Conservation (phyloP, 202 grass and related monocot species). For the Carex sylvatica region DNA sequence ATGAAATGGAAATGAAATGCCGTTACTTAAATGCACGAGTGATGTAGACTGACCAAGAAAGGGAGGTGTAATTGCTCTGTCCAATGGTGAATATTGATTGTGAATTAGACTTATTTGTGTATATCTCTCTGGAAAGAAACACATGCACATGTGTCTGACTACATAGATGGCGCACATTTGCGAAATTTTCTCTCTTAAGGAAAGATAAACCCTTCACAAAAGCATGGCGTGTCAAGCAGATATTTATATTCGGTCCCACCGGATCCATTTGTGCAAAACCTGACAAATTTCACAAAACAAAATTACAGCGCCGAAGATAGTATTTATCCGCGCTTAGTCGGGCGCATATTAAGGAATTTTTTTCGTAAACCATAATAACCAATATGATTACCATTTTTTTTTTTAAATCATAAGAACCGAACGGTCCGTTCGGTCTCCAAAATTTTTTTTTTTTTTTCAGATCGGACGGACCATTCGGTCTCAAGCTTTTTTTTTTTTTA, state of each 20-base stretch:
- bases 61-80: not conserved
- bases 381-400: too few species aligned
- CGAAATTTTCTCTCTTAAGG: conserved; percentile 18
- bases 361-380: too few species aligned
- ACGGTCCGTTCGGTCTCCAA: too few species aligned
- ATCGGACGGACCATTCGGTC: too few species aligned
- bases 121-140: not conserved
- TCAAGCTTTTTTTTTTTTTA: too few species aligned
- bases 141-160: not conserved
- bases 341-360: not conserved
- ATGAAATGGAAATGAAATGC: not conserved
- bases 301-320: not conserved
- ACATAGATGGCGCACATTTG: conserved; percentile 1
- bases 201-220: conserved; percentile 12
- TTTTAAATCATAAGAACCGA: too few species aligned
- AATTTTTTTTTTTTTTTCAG: too few species aligned
- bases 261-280: not conserved
- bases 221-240: not conserved
- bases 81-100: not conserved
- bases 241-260: conserved; percentile 9
- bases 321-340: not conserved
- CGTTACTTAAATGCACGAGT: conserved; percentile 10
- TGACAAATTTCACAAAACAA: conserved; percentile 13
- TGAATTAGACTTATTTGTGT: conserved; percentile 3
- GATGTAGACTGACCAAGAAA: not conserved